Evolutionary conservation across 306 rosid genomes (phyloP).

Genomic region (Malus sieversii): DNA sequence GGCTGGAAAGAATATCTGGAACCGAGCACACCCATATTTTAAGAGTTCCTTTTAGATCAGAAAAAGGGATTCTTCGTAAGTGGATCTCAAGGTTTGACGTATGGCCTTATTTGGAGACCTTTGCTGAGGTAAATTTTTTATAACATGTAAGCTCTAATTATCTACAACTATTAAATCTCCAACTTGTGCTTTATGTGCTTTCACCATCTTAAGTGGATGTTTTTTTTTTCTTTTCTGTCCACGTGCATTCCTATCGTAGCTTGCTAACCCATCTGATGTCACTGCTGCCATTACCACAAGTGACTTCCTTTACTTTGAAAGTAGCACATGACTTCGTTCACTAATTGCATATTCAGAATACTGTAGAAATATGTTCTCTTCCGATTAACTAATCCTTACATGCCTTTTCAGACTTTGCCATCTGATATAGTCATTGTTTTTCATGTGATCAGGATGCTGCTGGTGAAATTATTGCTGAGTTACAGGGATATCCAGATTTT

Average conservation of each 20-base stretch:
- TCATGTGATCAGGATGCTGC: slow-evolving; percentile 60
- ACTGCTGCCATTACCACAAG: neutral
- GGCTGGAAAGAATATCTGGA: slow-evolving; percentile 83
- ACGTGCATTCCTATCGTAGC: neutral
- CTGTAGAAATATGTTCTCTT: neutral
- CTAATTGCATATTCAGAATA: neutral
- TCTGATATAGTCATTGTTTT: slow-evolving; percentile 12
- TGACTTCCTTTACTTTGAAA: neutral
- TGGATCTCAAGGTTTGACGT: slow-evolving; percentile 75
- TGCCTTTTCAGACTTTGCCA: neutral
- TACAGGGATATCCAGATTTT: slow-evolving; percentile 77
- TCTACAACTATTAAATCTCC: neutral
- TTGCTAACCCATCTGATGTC: neutral
- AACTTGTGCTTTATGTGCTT: neutral
- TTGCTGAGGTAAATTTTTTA: slow-evolving; percentile 59
- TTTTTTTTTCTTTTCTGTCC: neutral
- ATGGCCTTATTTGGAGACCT: slow-evolving; percentile 90
- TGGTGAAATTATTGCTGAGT: slow-evolving; percentile 70
- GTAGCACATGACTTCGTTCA: neutral
- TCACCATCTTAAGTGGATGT: neutral
- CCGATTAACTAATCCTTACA: neutral
- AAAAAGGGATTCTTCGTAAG: slow-evolving; percentile 44
- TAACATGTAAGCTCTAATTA: neutral
- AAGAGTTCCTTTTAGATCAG: slow-evolving; percentile 68
- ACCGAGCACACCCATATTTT: slow-evolving; percentile 73